Base-by-base conservation (phyloP, 2,329 filamentous ascomycete species). In the Sarocladium oryzae region DNA sequence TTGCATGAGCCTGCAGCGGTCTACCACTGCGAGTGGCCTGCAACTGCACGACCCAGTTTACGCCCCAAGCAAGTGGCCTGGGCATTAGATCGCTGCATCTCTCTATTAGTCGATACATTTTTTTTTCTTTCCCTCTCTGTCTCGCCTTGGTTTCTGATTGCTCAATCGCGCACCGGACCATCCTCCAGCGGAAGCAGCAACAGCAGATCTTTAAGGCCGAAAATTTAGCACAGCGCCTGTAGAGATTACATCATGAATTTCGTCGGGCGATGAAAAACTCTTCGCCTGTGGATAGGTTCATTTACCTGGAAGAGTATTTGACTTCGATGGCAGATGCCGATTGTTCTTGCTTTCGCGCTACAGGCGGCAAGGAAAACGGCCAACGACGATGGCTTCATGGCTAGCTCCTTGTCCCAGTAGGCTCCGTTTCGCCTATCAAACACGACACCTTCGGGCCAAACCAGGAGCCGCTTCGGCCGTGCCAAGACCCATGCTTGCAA, bases 1-100 rank as follows among this genome's bases (percentile, higher is more conserved):
- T 48, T 48, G 43, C 43, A 48, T 48, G 43, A 48, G 43, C 43
- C 26, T 48, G 43, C 43, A 48, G 9, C 43, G 33, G 28, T 33
- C 26, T 33, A 48, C 26, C 28, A 32, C 43, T 32, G 26, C 43
- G 33, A 21, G 40, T 28, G 9, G 21, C 21, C 40, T 43, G 40
- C 40, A 43, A 16, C 43, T 48, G 43, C 43, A 48, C 43, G 33
- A 43, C 21, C 40, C 21, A 43, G 40, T 10, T 30, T 30, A n/a
- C 40, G 40, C 40, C 43, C 43, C 18, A 48, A 48, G 43, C 18
- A 48, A 48, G 43, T 33, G 43, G 43, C 43, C 15, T 26, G 26
- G 21, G 26, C 20, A 21, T n/a, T 26, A 10, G n/a, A 28, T 43
- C 15, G 40, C 11, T 43, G 40, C 23, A 43, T 7, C 21, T 24